Conservation (phyloP, 106 monocot genomes). For the Dioscorea alata region DNA sequence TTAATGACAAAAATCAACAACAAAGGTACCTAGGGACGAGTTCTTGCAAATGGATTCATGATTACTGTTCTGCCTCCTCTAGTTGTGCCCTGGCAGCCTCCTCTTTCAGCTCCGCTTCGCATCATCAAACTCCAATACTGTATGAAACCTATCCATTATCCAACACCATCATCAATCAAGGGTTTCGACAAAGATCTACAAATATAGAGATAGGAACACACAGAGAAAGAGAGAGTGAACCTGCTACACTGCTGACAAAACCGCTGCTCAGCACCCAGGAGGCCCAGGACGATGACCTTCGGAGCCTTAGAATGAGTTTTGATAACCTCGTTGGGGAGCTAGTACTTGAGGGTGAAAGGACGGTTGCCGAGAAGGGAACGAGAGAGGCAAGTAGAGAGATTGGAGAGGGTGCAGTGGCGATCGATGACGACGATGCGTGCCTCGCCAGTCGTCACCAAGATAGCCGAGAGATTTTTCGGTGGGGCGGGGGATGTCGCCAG, state of each 20-base stretch:
- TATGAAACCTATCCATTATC: conserved; percentile 40
- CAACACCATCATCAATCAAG: not conserved
- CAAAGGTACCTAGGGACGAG: conserved; percentile 12
- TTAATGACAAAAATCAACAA: too few relatives aligned
- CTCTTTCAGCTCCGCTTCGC: conserved; percentile 74
- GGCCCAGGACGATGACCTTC: conserved; percentile 55
- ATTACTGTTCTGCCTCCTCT: conserved; percentile 59
- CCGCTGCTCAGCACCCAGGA: conserved; percentile 47
- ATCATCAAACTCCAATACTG: conserved; percentile 71
- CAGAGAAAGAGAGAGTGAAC: not conserved
- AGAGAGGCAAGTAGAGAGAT: conserved; percentile 56
- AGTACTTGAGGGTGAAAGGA: conserved; percentile 82
- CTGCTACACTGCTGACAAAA: conserved; percentile 73
- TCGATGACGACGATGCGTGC: conserved; percentile 85
- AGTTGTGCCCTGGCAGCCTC: conserved; percentile 74
- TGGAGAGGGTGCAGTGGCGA: conserved; percentile 60
- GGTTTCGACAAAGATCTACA: not conserved
- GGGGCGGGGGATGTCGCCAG: conserved; percentile 84
- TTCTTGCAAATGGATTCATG: conserved; percentile 36
- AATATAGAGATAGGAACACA: too few relatives aligned
- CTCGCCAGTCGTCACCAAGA: conserved; percentile 92
- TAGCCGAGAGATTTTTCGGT: conserved; percentile 90
- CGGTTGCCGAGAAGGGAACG: conserved; percentile 46
- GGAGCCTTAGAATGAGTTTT: conserved; percentile 80
- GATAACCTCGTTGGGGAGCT: conserved; percentile 96